Conservation (phyloP, 2,329 filamentous ascomycete genomes). For the Nectriaceae sp. region DNA sequence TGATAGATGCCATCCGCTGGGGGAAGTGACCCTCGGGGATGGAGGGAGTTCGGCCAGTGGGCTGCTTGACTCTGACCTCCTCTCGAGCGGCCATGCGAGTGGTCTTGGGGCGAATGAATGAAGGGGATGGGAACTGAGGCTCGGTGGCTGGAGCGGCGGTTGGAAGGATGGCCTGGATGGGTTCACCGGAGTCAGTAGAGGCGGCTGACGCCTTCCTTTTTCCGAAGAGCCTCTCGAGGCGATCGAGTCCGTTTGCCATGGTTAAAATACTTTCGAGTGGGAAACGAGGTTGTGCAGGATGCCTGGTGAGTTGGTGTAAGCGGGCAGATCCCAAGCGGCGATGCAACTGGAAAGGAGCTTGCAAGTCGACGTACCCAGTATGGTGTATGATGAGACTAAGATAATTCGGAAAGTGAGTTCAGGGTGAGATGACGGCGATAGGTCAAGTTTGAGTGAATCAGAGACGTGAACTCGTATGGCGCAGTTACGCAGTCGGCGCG, state of each 20-base stretch:
- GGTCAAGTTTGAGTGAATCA: conserved; percentile 22
- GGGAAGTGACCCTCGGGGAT: conserved; percentile 22
- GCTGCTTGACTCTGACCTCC: conserved; percentile 39
- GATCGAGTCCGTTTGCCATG: conserved; percentile 53
- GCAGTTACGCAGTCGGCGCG: conserved; percentile 6
- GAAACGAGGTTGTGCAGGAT: conserved; percentile 24
- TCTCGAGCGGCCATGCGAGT: conserved; percentile 60
- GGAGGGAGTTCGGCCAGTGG: conserved; percentile 31
- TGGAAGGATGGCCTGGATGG: conserved; percentile 24
- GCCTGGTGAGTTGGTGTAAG: conserved; percentile 25
- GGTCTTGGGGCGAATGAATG: conserved; percentile 57
- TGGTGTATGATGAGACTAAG: conserved; percentile 7
- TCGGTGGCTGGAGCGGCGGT: conserved; percentile 25
- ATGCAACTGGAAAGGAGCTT: conserved; percentile 1
- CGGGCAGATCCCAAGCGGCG: conserved; percentile 1
- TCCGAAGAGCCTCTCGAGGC: conserved; percentile 54
- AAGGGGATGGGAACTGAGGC: conserved; percentile 51
- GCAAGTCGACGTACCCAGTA: conserved; percentile 19
- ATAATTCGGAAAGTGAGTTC: conserved; percentile 8
- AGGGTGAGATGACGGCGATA: conserved; percentile 10
- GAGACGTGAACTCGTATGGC: conserved; percentile 10
- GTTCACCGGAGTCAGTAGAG: conserved; percentile 25
- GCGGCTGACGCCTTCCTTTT: conserved; percentile 39
- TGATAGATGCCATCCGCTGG: conserved; percentile 14
- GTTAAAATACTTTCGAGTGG: conserved; percentile 17